Evolutionary conservation across 2,329 filamentous ascomycete species (phyloP), one percentile per base, ranked within the genome.

Genomic region (Pseudogymnoascus sp.): DNA sequence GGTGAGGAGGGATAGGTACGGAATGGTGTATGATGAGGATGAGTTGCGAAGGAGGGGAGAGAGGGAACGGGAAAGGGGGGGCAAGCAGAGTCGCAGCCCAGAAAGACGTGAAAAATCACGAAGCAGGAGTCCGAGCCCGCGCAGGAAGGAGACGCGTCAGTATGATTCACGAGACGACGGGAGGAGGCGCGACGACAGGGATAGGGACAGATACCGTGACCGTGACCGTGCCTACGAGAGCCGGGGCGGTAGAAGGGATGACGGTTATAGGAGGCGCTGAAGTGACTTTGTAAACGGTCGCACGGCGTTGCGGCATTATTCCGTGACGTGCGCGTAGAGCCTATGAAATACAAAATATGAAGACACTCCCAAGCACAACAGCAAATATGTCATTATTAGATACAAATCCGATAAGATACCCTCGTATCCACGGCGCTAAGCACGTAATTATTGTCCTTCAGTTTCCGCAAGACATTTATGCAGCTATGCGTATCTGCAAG

Each of bases 21-120:
- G 84, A 62, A 92, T 96, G 85, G 87, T 96, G 0, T 90, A 96
- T 72, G 89, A 91, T 65, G 86, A 89, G 62, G 84, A 89, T 61
- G 87, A 90, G 65, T 81, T 89, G 75, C 81, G 80, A 60, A 79
- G 79, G 24, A 78, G 79, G 26, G 77, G 82, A 59, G 76, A 78
- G 61, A 77, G 75, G 40, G 75, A 78, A 38, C 74, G 72, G 3
- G 72, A 73, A 28, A 38, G 70, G 70, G 62, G 69, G 26, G 73
- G 75, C 26, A 80, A 77, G 69, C 78, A 76, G 65, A 83, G 78
- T 65, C 81, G 79, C 61, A 79, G 77, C 72, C 72, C 73, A 70
- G 68, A 74, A 73, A 70, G 72, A 74, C 71, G 67, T 19, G 66
- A 68, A 31, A 70, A 68, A 37, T 68, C 71, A 63, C 65, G 71